Conservation (phyloP, 257 asterid species). For the Solanum tarijense region DNA sequence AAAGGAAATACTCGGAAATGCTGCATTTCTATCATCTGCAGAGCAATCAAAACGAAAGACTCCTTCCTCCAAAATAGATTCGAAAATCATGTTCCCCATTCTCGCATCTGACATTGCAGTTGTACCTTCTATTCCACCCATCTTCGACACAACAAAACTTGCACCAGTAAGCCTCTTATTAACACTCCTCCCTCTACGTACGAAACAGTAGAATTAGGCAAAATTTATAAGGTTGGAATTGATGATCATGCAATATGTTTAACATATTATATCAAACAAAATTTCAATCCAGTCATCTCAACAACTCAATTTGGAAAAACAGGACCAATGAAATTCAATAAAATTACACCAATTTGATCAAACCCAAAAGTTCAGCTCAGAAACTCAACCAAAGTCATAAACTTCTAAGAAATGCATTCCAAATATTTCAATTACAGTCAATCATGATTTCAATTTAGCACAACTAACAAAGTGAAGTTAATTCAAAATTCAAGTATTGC, state of each 20-base stretch:
- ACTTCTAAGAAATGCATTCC: background rate
- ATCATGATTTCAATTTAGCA: background rate
- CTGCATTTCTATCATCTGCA: constrained; percentile 50
- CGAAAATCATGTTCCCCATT: constrained; percentile 62
- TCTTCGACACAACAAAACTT: constrained; percentile 25
- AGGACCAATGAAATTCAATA: background rate
- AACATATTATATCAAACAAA: background rate
- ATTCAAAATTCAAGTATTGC: background rate
- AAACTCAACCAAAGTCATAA: background rate
- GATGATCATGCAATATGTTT: background rate
- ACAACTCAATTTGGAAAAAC: background rate
- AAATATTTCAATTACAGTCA: background rate
- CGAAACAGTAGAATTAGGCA: background rate
- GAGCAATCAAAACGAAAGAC: constrained; percentile 92
- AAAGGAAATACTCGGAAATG: constrained; percentile 81
- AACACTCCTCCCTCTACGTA: constrained; percentile 21
- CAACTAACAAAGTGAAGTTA: background rate
- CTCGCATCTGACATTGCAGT: constrained; percentile 16
- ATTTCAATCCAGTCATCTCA: background rate
- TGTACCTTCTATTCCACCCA: constrained; percentile 45
- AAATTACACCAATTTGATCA: background rate
- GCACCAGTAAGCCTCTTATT: constrained; percentile 21
- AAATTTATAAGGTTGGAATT: too few species aligned
- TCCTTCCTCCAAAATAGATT: constrained; percentile 85
- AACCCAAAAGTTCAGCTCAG: background rate